Evolutionary conservation across 768 basidiomycete genomes (phyloP).

Genomic region (Suillus americanus): DNA sequence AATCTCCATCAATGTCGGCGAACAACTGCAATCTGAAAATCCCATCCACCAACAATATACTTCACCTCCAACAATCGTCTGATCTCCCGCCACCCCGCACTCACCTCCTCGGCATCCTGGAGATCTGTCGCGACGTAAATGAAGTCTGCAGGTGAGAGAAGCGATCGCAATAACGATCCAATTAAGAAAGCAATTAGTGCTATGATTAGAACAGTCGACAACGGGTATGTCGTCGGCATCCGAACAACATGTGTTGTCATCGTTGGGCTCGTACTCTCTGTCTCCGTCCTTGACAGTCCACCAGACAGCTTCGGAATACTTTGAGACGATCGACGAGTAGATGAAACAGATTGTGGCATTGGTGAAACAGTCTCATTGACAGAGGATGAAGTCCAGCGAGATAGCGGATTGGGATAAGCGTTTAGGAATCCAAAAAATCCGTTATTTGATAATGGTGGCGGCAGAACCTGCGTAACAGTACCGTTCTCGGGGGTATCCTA

Average conservation of each 20-base stretch:
- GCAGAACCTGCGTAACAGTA: slow-evolving; percentile 17
- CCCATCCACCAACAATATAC: slow-evolving; percentile 82
- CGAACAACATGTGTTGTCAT: slow-evolving; percentile 7
- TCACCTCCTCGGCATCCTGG: slow-evolving; percentile 50
- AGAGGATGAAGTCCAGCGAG: slow-evolving; percentile 44
- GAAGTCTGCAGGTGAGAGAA: slow-evolving; percentile 90
- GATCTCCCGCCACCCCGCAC: slow-evolving; percentile 80
- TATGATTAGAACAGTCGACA: slow-evolving; percentile 66
- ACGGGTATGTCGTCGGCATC: slow-evolving; percentile 32
- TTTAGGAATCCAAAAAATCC: slow-evolving; percentile 63
- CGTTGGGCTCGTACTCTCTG: background rate
- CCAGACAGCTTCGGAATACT: slow-evolving; percentile 36
- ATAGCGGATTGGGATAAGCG: slow-evolving; percentile 57
- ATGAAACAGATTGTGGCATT: slow-evolving; percentile 17
- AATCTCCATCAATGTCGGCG: slow-evolving; percentile 52
- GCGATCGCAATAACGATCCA: slow-evolving; percentile 85
- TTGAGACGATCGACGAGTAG: slow-evolving; percentile 25
- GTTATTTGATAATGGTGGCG: slow-evolving; percentile 25
- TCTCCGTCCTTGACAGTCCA: slow-evolving; percentile 26
- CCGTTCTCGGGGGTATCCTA: slow-evolving; percentile 30
- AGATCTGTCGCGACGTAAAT: slow-evolving; percentile 71
- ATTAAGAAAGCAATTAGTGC: slow-evolving; percentile 89
- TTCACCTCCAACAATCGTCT: slow-evolving; percentile 79
- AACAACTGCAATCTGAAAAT: slow-evolving; percentile 84
- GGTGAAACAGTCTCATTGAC: slow-evolving; percentile 22